phyloP scores from a whole-genome alignment of 257 asterid genomes.

The Solanum ahanhuiri region DNA sequence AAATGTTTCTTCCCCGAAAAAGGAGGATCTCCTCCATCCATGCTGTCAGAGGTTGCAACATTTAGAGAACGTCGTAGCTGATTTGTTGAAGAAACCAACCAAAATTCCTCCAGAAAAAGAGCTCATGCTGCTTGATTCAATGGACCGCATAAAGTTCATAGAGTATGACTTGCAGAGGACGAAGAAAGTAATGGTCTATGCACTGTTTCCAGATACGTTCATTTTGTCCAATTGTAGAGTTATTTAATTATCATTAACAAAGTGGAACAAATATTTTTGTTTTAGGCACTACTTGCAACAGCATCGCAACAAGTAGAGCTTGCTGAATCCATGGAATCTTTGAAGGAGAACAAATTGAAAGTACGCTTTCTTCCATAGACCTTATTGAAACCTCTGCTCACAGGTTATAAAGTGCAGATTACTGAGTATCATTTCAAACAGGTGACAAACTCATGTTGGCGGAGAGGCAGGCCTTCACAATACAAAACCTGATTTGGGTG shows the following conservation, averaged over 20 bases:
- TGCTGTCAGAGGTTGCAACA: constrained; percentile 80
- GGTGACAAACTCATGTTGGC: constrained; percentile 56
- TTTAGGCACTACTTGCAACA: constrained; percentile 73
- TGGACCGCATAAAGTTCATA: constrained; percentile 79
- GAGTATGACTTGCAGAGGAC: constrained; percentile 88
- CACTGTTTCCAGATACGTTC: neutral
- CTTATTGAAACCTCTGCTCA: neutral
- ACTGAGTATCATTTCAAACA: constrained; percentile 11
- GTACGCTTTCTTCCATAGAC: constrained; percentile 24
- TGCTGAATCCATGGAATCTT: constrained; percentile 67
- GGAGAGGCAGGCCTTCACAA: constrained; percentile 37
- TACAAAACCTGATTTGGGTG: constrained; percentile 21
- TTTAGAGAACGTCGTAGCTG: constrained; percentile 61
- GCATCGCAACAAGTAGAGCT: constrained; percentile 88
- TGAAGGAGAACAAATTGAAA: constrained; percentile 44
- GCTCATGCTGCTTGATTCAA: constrained; percentile 63
- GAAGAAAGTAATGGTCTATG: constrained; percentile 34
- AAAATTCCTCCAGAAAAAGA: constrained; percentile 84
- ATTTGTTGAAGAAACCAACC: constrained; percentile 63
- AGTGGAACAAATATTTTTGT: neutral
- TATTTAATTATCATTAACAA: constrained; percentile 4
- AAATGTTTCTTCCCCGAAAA: constrained; percentile 12
- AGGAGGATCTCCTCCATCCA: constrained; percentile 48
- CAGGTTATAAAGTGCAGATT: neutral
- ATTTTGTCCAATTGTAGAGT: neutral